These are phyloP conservation scores for Fusarium virguliforme DNA, from an alignment of 2,329 filamentous ascomycete genomes.

Conservation along the genomic window DNA sequence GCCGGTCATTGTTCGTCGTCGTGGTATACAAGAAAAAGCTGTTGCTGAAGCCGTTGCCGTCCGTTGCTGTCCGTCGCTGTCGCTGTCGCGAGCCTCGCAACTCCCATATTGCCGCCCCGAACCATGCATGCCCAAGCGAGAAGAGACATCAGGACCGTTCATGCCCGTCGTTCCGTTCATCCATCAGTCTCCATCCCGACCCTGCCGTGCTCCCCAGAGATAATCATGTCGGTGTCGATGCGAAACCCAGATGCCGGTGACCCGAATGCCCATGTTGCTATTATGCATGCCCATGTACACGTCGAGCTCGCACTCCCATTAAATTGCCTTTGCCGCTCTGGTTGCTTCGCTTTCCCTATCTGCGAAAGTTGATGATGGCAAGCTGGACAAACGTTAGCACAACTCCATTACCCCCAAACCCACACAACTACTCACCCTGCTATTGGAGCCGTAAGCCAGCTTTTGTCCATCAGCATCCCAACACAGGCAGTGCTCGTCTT, in stretches of 20 bases:
- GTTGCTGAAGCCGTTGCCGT: slow-evolving; percentile 12
- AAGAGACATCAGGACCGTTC: slow-evolving; percentile 42
- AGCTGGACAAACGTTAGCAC: slow-evolving; percentile 56
- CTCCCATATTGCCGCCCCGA: slow-evolving; percentile 10
- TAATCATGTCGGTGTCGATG: slow-evolving; percentile 5
- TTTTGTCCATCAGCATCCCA: slow-evolving; percentile 76
- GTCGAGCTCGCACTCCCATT: slow-evolving; percentile 8
- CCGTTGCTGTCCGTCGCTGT: not conserved
- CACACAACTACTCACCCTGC: slow-evolving; percentile 65
- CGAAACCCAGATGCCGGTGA: slow-evolving; percentile 18
- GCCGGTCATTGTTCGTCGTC: slow-evolving; percentile 46
- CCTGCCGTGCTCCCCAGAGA: slow-evolving; percentile 4
- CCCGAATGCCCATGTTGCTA: slow-evolving; percentile 17
- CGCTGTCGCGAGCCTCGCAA: slow-evolving; percentile 21
- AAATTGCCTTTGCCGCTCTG: not conserved
- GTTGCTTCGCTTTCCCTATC: slow-evolving; percentile 50
- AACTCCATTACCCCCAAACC: not conserved
- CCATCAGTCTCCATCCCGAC: slow-evolving; percentile 19
- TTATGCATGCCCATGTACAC: slow-evolving; percentile 10
- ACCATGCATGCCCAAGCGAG: slow-evolving; percentile 28
- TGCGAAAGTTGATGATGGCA: slow-evolving; percentile 68
- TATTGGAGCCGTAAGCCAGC: slow-evolving; percentile 76
- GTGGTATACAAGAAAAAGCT: slow-evolving; percentile 49
- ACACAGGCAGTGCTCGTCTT: slow-evolving; percentile 73
- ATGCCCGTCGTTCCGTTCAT: slow-evolving; percentile 21